Evolutionary conservation across 352 stramenopile species (phyloP), one percentile per base, ranked within the genome.

Genomic region (Phytopythium chamaehyphon): DNA sequence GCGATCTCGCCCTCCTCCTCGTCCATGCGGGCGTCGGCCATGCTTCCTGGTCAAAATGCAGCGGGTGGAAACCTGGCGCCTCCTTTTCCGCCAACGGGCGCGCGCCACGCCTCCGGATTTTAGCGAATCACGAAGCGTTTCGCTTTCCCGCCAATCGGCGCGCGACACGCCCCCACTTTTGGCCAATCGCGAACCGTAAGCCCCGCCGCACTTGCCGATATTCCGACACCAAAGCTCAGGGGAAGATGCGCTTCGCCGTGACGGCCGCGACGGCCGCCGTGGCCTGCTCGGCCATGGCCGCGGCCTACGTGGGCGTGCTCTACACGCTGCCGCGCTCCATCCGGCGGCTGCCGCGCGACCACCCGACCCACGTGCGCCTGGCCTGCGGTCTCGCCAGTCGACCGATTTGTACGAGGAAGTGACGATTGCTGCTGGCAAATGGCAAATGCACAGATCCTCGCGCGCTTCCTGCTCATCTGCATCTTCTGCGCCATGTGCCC

Each of bases 381-480:
- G 9, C 36, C 6, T 3, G 5, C n/a, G 26, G 24, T 16, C 31
- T 35, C 5, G 5, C 28, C 5, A 33, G 28, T 9, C 9, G 28
- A 33, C 28, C 28, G 28, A 5, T 33, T 9, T 33, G 5, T 33
- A n/a, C n/a, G n/a, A n/a, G n/a, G n/a, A n/a, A n/a, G n/a, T n/a
- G n/a, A n/a, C n/a, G n/a, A n/a, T n/a, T n/a, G n/a, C n/a, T n/a
- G n/a, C n/a, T n/a, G n/a, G n/a, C n/a, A n/a, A n/a, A n/a, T n/a
- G n/a, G n/a, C n/a, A n/a, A n/a, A n/a, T n/a, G n/a, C 55, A 21
- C 44, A 95, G 85, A 95, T 96, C 57, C 66, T 91, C 14, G 84
- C 81, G 50, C 83, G 84, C 31, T 95, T 93, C 64, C 62, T 93
- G 55, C 64, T 94, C n/a, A 90, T 96, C 45, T 89, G 73, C 66